A percentile compares a stretch with the other conserved stretches of the same genome.
These are phyloP conservation scores for Trifolium fragiferum DNA, from an alignment of 306 rosid genomes.

Conservation along the genomic window DNA sequence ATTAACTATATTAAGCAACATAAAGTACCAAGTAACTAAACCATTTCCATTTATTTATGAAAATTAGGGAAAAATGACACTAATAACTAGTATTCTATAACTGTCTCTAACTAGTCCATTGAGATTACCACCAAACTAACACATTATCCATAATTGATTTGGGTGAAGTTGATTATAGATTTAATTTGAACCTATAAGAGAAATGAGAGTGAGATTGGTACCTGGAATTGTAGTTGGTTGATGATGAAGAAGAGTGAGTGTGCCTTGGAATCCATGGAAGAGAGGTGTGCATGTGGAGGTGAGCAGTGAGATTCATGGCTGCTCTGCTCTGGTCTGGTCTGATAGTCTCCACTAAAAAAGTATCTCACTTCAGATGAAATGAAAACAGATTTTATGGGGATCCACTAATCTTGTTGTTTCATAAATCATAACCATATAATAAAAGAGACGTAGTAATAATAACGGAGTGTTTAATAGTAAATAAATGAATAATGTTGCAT, in stretches of 20 bases:
- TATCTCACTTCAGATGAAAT: neutral
- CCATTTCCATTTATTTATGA: too few relatives aligned
- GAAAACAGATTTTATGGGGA: neutral
- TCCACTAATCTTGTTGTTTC: neutral
- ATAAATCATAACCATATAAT: too few relatives aligned
- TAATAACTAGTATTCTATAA: too few relatives aligned
- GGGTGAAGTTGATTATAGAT: neutral
- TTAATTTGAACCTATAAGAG: neutral
- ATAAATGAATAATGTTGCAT: too few relatives aligned
- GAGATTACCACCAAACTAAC: too few relatives aligned
- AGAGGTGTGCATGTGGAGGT: slow-evolving; percentile 12
- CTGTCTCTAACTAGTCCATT: too few relatives aligned
- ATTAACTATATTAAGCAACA: slow-evolving; percentile 23
- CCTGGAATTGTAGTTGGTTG: slow-evolving; percentile 28
- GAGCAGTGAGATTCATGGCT: slow-evolving; percentile 31
- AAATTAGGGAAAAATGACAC: neutral
- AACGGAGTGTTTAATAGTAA: too few relatives aligned
- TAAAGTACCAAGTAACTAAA: too few relatives aligned
- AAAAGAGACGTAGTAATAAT: too few relatives aligned
- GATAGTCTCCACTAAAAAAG: neutral
- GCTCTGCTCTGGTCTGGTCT: neutral
- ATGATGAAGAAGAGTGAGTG: neutral
- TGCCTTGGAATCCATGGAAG: slow-evolving; percentile 32
- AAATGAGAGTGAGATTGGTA: neutral
- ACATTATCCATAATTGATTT: neutral